Evolutionary conservation across 202 grass and related monocot species (phyloP).

Genomic region (Schoenoplectus triqueter): DNA sequence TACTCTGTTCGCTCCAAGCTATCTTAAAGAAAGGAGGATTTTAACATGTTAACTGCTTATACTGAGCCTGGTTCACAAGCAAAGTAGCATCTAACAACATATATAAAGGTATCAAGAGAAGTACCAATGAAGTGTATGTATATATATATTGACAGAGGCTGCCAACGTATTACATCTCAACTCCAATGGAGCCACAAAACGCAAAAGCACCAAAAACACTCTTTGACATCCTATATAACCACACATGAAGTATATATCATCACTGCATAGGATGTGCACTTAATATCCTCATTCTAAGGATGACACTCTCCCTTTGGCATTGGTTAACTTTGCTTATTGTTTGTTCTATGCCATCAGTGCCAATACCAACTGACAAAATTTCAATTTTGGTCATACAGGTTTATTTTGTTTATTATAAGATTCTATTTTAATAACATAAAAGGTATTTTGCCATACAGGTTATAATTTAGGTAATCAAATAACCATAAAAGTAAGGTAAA

Average conservation of each 20-base stretch:
- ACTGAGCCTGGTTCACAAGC: not conserved
- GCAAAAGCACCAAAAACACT: too few relatives aligned
- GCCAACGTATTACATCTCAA: too few relatives aligned
- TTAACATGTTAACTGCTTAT: not conserved
- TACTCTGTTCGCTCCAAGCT: not conserved
- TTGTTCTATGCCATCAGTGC: not conserved
- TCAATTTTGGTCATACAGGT: too few relatives aligned
- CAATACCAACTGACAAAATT: not conserved
- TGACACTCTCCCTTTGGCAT: not conserved
- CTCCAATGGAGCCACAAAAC: too few relatives aligned
- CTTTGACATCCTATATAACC: too few relatives aligned
- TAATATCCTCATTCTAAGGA: not conserved
- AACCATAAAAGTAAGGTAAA: conserved; percentile 33
- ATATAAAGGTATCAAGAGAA: not conserved
- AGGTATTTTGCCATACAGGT: too few relatives aligned
- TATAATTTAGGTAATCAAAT: conserved; percentile 12
- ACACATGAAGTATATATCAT: not conserved
- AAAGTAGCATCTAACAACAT: not conserved
- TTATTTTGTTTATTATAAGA: too few relatives aligned
- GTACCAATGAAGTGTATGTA: not conserved
- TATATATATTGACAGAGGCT: too few relatives aligned
- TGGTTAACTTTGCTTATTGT: not conserved
- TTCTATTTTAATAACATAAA: too few relatives aligned
- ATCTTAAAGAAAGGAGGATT: not conserved
- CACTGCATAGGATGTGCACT: not conserved